Evolutionary conservation across 2,329 filamentous ascomycete genomes (phyloP).

Genomic region (Fusarium protoensiforme): DNA sequence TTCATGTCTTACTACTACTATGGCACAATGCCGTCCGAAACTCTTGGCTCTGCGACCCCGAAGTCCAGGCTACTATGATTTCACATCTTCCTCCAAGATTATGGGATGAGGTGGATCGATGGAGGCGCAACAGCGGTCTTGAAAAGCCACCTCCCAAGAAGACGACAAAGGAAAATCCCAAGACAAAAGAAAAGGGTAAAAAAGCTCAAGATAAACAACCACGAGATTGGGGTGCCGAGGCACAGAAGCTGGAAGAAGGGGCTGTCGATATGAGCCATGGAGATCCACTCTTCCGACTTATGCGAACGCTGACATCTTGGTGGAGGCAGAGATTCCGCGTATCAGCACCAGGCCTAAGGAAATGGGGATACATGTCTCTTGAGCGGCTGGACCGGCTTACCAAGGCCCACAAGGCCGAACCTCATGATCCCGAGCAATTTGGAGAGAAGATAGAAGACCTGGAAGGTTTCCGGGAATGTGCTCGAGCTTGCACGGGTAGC

Average conservation of each 20-base stretch:
- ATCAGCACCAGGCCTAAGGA: constrained; percentile 83
- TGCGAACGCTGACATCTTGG: constrained; percentile 82
- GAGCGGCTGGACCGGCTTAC: constrained; percentile 78
- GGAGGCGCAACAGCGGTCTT: constrained; percentile 75
- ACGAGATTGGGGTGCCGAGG: constrained; percentile 77
- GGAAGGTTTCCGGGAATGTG: constrained; percentile 74
- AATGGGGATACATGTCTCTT: constrained; percentile 88
- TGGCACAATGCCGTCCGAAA: constrained; percentile 93
- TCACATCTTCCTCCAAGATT: constrained; percentile 76
- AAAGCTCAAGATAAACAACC: constrained; percentile 49
- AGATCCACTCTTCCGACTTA: constrained; percentile 81
- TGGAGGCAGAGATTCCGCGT: constrained; percentile 89
- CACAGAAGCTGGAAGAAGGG: constrained; percentile 75
- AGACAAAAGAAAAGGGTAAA: constrained; percentile 53
- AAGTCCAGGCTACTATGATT: constrained; percentile 80
- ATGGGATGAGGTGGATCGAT: constrained; percentile 78
- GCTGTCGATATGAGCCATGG: constrained; percentile 82
- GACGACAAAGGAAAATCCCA: constrained; percentile 40
- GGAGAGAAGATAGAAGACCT: constrained; percentile 80
- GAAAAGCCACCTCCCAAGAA: constrained; percentile 49
- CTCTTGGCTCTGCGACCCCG: constrained; percentile 81
- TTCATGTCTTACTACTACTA: constrained; percentile 88
- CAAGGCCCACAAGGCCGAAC: constrained; percentile 73
- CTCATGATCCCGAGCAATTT: constrained; percentile 71
- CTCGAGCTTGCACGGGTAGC: constrained; percentile 80